Percentiles rank a stretch among this genome's conserved stretches.
phyloP scores from a whole-genome alignment of 1,139 yeast genomes.

The Saccharomyces pastorianus region DNA sequence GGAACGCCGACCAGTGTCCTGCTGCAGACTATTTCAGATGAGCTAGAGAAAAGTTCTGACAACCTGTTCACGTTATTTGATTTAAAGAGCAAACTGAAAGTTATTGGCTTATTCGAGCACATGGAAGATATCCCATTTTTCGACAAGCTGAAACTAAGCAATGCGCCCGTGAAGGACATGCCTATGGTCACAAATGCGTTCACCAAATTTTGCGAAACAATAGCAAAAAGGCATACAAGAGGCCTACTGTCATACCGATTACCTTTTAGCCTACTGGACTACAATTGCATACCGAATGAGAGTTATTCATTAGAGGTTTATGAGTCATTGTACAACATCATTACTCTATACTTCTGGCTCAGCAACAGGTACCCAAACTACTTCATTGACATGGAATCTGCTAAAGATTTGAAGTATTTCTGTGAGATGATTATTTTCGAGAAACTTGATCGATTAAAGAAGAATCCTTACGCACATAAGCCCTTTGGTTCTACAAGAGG shows the following conservation, averaged over 20 bases:
- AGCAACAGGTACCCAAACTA: constrained; percentile 78
- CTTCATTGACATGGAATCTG: constrained; percentile 70
- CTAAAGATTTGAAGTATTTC: constrained; percentile 55
- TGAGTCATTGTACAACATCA: constrained; percentile 63
- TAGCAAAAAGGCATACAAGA: constrained; percentile 27
- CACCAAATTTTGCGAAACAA: constrained; percentile 26
- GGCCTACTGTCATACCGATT: constrained; percentile 30
- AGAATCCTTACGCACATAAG: constrained; percentile 23
- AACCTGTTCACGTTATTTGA: constrained; percentile 23
- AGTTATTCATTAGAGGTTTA: constrained; percentile 41
- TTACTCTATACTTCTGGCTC: constrained; percentile 75
- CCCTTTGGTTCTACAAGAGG: constrained; percentile 6
- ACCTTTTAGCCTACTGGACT: constrained; percentile 27
- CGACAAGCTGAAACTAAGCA: constrained; percentile 52
- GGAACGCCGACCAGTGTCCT: constrained; percentile 40
- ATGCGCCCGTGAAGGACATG: constrained; percentile 46
- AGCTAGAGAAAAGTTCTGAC: constrained; percentile 30
- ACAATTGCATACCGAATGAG: constrained; percentile 22
- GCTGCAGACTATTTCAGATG: constrained; percentile 41
- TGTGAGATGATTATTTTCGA: constrained; percentile 61
- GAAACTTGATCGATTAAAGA: constrained; percentile 38
- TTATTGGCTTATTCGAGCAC: constrained; percentile 40
- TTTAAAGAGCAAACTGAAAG: constrained; percentile 37
- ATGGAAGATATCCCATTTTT: constrained; percentile 33
- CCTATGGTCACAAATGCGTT: constrained; percentile 29